Evolutionary conservation across 306 rosid species (phyloP), one percentile per base, ranked within the genome.

Genomic region (Quercus mongolica): DNA sequence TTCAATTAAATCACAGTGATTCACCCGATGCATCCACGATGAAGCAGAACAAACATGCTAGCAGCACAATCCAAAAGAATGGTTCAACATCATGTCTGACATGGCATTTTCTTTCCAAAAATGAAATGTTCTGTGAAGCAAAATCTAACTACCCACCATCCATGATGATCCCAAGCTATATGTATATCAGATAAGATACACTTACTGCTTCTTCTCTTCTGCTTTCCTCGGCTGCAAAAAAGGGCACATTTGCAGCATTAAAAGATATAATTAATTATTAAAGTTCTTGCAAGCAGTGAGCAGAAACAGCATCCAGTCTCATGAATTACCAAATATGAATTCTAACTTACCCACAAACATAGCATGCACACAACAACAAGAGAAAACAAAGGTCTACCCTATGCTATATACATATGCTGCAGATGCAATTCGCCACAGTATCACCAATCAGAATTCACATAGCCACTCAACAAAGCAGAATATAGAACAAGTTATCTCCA

Each of bases 171-270:
- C 74, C 51, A 23, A 11, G 78, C 67, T 56, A 63, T 56, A 33
- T 33, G 46, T 56, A n/a, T 10, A 75, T 52, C 61, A 55, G 23
- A 51, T 51, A 81, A 26, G 20, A 79, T 63, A 71, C 13, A 69
- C 79, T 62, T 78, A 93, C 81, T 91, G 92, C 88, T 87, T 89
- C 87, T 91, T 92, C 64, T 91, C 97, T 85, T 90, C 91, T 41
- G 97, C 97, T 92, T 94, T 94, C 89, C 94, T 92, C 5, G 95
- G 97, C 95, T 92, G 94, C 54, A 86, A 90, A 71, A n/a, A 52
- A 67, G 54, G 65, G 75, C 69, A 79, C 74, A 69, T 49, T 49
- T 3, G 54, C 3, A 49, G 54, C 54, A 49, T 49, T 49, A 12
- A 17, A 49, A 49, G 2, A 31, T 20, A 62, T 4, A 13, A 73